Percentiles rank a stretch among this genome's conserved stretches.
phyloP scores from a whole-genome alignment of 441 rosid genomes.

The Populus hybrid region DNA sequence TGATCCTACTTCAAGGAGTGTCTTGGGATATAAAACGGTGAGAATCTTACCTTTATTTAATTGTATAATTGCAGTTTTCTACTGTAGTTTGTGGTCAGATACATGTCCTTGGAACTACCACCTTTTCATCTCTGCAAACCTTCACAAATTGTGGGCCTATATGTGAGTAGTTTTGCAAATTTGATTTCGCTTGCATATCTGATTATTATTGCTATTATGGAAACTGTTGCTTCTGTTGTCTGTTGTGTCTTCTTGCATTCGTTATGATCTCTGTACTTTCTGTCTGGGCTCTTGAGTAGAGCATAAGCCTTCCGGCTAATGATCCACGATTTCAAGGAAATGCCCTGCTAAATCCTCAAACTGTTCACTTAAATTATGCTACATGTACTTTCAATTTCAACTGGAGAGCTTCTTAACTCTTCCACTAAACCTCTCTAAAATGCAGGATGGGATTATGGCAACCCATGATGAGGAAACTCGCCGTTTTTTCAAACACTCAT shows the following conservation, averaged over 20 bases:
- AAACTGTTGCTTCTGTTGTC: neutral
- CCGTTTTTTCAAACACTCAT: conserved; percentile 85
- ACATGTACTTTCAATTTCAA: neutral
- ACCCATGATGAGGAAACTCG: conserved; percentile 99
- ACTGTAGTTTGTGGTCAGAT: neutral
- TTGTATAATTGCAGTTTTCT: neutral
- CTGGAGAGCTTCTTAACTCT: neutral
- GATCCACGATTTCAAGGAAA: neutral
- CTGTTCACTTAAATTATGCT: neutral
- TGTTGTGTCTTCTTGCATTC: neutral
- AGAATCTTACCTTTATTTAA: conserved; percentile 23
- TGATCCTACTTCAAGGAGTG: conserved; percentile 94
- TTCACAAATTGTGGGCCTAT: neutral
- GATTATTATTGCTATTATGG: conserved; percentile 1
- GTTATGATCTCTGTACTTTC: neutral
- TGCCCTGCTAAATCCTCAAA: neutral
- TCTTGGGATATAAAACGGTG: conserved; percentile 83
- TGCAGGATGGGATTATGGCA: conserved; percentile 92
- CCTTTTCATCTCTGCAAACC: neutral
- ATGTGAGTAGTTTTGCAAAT: neutral
- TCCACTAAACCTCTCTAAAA: neutral
- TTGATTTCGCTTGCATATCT: neutral
- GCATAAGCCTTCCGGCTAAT: neutral
- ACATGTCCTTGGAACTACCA: neutral
- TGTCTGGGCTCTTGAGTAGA: neutral